phyloP scores from a whole-genome alignment of 129 eudicot species.

The sunflower (Helianthus annuus) region DNA sequence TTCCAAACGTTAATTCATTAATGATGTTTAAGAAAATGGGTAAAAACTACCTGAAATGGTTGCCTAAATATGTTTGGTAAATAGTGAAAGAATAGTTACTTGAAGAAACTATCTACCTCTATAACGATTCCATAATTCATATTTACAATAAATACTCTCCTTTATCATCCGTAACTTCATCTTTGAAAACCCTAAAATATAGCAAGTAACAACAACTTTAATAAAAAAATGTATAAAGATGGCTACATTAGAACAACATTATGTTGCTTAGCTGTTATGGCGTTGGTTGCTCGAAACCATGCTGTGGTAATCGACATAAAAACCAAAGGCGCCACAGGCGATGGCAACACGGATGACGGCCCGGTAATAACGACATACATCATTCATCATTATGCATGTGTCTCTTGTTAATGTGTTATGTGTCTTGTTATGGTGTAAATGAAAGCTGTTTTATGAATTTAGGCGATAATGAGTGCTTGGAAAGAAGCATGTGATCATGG shows the following conservation, averaged over 20 bases:
- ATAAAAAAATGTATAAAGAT: neutral
- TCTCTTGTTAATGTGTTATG: too few relatives aligned
- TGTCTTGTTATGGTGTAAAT: too few relatives aligned
- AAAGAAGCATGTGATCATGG: too few relatives aligned
- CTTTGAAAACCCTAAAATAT: neutral
- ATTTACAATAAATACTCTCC: neutral
- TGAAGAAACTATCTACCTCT: neutral
- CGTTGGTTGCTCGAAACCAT: slow-evolving; percentile 9
- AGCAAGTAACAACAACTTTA: neutral
- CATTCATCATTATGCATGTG: too few relatives aligned
- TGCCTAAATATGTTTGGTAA: neutral
- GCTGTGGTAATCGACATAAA: slow-evolving; percentile 29
- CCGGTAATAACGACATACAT: slow-evolving; percentile 20
- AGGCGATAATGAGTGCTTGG: too few relatives aligned
- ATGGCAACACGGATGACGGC: slow-evolving; percentile 42
- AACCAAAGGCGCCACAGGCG: slow-evolving; percentile 46
- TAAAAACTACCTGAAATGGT: neutral
- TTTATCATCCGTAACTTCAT: slow-evolving; percentile 1
- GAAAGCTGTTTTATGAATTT: too few relatives aligned
- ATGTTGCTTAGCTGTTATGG: slow-evolving; percentile 11
- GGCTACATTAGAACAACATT: slow-evolving; percentile 11
- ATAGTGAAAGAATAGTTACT: neutral
- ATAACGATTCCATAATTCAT: neutral
- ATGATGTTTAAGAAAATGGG: too few relatives aligned
- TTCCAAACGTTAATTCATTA: too few relatives aligned